A percentile compares a stretch with the other conserved stretches of the same genome.
Conservation (phyloP, 2,329 filamentous ascomycete genomes). For the Colletotrichum australisinense region DNA sequence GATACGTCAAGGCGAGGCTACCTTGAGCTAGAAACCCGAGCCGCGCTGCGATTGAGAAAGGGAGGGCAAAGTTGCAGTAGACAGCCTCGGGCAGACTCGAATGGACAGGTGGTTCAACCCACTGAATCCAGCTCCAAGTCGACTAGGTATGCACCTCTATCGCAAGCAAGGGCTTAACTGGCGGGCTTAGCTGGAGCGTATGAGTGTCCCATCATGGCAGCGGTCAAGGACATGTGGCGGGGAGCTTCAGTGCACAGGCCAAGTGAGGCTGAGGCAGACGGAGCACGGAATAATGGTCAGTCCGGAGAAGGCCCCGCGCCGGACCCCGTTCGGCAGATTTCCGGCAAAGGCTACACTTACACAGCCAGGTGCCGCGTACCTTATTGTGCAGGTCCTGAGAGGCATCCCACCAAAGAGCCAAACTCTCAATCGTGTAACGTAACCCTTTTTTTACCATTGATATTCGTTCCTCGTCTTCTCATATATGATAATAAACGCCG, state of each 20-base stretch:
- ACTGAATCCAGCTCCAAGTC: constrained; percentile 12
- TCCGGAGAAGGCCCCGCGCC: background rate
- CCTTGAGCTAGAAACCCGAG: constrained; percentile 8
- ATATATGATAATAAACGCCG: background rate
- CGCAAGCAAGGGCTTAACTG: constrained; percentile 17
- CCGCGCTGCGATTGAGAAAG: constrained; percentile 10
- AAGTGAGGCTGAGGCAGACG: background rate
- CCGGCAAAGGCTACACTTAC: background rate
- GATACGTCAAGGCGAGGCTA: constrained; percentile 6
- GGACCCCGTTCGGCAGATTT: background rate
- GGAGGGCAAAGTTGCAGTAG: constrained; percentile 9
- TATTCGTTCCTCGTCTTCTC: background rate
- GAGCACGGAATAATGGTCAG: background rate
- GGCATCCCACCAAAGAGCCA: background rate
- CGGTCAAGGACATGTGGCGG: background rate
- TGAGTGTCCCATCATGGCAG: background rate
- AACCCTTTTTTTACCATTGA: background rate
- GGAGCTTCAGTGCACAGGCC: constrained; percentile 4
- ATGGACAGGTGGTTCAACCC: constrained; percentile 33
- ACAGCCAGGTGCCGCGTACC: background rate
- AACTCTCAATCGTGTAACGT: background rate
- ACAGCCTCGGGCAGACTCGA: constrained; percentile 21
- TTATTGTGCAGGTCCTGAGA: background rate
- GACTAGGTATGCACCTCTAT: constrained; percentile 8
- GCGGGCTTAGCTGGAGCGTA: background rate